Evolutionary conservation across 78 protist species (phyloP).

Genomic region (Dictyostelium purpureum): DNA sequence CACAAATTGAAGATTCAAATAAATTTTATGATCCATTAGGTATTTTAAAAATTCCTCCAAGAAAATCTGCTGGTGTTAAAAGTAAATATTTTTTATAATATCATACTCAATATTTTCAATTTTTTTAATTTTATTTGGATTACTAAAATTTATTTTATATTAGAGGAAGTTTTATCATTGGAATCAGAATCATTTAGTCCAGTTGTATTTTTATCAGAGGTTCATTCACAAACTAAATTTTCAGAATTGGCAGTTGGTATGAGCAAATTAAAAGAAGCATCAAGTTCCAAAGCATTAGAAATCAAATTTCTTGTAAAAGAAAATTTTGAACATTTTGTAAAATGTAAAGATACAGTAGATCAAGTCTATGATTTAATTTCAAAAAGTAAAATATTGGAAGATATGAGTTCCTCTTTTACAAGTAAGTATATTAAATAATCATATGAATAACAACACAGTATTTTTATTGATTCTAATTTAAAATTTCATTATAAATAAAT

Average conservation of each 20-base stretch:
- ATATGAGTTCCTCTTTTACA: conserved; percentile 51
- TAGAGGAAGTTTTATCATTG: conserved; percentile 20
- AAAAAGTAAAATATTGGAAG: conserved; percentile 51
- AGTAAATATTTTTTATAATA: background rate
- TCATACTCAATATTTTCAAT: background rate
- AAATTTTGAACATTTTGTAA: conserved; percentile 70
- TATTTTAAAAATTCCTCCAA: conserved; percentile 55
- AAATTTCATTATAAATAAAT: background rate
- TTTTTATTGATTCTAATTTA: background rate
- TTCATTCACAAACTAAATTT: conserved; percentile 46
- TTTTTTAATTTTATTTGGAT: too few species aligned
- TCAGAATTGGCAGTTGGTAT: conserved; percentile 59
- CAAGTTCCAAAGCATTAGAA: conserved; percentile 42
- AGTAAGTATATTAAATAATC: background rate
- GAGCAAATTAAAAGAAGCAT: conserved; percentile 51
- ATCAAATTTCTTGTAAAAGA: conserved; percentile 48
- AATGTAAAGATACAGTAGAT: conserved; percentile 77
- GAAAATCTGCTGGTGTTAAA: conserved; percentile 21
- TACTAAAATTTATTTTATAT: too few species aligned
- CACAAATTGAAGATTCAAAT: conserved; percentile 13
- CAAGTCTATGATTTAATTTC: conserved; percentile 30
- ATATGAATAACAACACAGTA: background rate
- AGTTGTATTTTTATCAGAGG: conserved; percentile 47
- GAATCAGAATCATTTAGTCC: conserved; percentile 66
- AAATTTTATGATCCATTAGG: conserved; percentile 57